Conservation (phyloP, 306 rosid species). For the Spatholobus suberectus region DNA sequence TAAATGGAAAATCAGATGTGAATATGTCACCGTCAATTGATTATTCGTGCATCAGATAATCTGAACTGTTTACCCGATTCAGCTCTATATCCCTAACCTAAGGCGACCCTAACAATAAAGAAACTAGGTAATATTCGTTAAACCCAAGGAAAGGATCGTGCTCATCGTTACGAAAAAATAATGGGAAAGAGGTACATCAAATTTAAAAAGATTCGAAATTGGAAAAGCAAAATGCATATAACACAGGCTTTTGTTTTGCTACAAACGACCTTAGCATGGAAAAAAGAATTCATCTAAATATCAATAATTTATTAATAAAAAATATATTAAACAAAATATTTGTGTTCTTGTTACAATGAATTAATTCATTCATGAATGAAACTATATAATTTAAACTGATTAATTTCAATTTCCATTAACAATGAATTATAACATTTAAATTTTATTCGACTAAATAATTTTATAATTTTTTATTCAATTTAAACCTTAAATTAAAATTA, state of each 20-base stretch:
- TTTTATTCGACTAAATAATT: too few relatives aligned
- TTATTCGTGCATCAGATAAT: constrained; percentile 23
- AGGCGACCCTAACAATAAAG: background rate
- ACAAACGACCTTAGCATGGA: background rate
- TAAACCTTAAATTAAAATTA: too few relatives aligned
- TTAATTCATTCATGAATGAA: too few relatives aligned
- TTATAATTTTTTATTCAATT: too few relatives aligned
- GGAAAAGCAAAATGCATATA: background rate
- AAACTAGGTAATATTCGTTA: constrained; percentile 16
- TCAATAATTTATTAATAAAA: background rate
- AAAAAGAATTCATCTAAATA: background rate
- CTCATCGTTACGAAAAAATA: background rate
- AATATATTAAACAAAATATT: too few relatives aligned
- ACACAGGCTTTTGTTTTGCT: background rate
- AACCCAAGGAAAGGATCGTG: constrained; percentile 9
- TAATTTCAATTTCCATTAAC: too few relatives aligned
- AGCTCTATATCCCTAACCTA: constrained; percentile 9
- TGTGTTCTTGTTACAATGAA: too few relatives aligned
- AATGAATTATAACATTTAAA: too few relatives aligned
- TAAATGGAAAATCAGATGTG: constrained; percentile 17
- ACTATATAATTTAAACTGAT: too few relatives aligned
- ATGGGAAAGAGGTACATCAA: background rate
- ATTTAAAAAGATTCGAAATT: background rate
- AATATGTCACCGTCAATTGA: constrained; percentile 34
- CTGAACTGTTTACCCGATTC: constrained; percentile 41